phyloP scores from a whole-genome alignment of 2,329 filamentous ascomycete species.

The Sporothrix euskadiensis region DNA sequence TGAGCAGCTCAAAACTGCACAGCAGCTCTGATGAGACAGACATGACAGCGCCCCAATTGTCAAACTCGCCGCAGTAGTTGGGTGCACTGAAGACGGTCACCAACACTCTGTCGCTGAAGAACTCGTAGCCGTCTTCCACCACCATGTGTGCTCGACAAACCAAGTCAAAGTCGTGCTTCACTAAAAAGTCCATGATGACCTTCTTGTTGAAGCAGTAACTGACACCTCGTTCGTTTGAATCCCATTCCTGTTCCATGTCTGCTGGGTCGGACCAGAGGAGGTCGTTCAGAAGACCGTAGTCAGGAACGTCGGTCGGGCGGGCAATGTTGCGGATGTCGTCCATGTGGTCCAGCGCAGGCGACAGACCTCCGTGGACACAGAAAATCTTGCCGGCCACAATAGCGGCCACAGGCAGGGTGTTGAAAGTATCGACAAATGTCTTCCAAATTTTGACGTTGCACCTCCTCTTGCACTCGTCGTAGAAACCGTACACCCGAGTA shows the following conservation, averaged over 20 bases:
- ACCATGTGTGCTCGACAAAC: constrained; percentile 99
- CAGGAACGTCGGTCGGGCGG: constrained; percentile 92
- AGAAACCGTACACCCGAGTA: constrained; percentile 93
- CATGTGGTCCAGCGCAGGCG: constrained; percentile 91
- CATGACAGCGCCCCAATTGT: constrained; percentile 99
- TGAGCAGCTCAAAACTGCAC: constrained; percentile 95
- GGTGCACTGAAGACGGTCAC: constrained; percentile 98
- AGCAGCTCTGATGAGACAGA: constrained; percentile 90
- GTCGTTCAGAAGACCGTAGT: constrained; percentile 94
- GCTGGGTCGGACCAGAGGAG: constrained; percentile 96
- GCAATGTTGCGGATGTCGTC: constrained; percentile 97
- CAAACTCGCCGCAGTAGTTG: constrained; percentile 98
- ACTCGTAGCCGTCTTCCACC: constrained; percentile 98
- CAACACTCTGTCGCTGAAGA: constrained; percentile 91
- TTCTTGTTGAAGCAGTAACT: constrained; percentile 99
- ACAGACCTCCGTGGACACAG: constrained; percentile 92
- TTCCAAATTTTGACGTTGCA: constrained; percentile 99
- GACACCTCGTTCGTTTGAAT: constrained; percentile 93
- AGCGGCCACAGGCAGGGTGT: constrained; percentile 90
- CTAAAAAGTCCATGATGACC: constrained; percentile 94
- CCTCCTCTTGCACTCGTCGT: constrained; percentile 94
- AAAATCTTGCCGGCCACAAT: constrained; percentile 98
- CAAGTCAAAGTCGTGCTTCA: constrained; percentile 92
- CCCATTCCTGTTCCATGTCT: constrained; percentile 98
- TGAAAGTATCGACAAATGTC: constrained; percentile 95